Percentiles rank a stretch among this genome's conserved stretches.
These are phyloP conservation scores for Tuber brumale DNA, from an alignment of 495 filamentous ascomycete species.

Conservation along the genomic window DNA sequence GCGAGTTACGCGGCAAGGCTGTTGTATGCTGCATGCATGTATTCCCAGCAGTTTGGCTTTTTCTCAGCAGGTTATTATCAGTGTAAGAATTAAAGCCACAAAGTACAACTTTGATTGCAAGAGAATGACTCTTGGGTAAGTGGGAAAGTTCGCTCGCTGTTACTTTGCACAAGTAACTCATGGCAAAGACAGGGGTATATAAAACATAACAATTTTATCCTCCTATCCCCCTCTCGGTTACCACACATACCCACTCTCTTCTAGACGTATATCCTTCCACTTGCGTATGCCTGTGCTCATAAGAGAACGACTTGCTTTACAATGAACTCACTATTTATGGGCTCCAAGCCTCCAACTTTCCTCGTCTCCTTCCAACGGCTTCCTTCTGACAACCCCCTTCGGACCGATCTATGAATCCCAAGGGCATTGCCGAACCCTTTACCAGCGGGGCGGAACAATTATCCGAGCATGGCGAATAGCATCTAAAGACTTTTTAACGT, in stretches of 20 bases:
- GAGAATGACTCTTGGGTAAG: not conserved
- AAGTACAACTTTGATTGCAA: not conserved
- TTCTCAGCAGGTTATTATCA: too few relatives aligned
- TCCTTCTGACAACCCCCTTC: not conserved
- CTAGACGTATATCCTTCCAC: not conserved
- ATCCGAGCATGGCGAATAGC: not conserved
- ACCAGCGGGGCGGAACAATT: not conserved
- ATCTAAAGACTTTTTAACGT: not conserved
- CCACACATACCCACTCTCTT: not conserved
- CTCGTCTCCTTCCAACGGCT: not conserved
- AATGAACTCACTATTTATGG: not conserved
- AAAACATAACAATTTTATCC: not conserved
- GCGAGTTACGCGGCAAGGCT: not conserved
- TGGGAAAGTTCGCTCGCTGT: not conserved
- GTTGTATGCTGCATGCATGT: not conserved
- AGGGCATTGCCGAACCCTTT: not conserved
- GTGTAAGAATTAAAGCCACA: too few relatives aligned
- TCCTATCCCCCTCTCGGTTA: not conserved
- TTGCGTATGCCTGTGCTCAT: not conserved
- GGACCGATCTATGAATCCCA: not conserved
- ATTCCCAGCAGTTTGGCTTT: not conserved
- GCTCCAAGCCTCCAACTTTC: not conserved
- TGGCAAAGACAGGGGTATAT: not conserved
- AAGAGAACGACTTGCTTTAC: not conserved
- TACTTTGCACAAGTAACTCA: not conserved